phyloP scores from a whole-genome alignment of 23 red algal genomes.

The Agarophyton chilense region DNA sequence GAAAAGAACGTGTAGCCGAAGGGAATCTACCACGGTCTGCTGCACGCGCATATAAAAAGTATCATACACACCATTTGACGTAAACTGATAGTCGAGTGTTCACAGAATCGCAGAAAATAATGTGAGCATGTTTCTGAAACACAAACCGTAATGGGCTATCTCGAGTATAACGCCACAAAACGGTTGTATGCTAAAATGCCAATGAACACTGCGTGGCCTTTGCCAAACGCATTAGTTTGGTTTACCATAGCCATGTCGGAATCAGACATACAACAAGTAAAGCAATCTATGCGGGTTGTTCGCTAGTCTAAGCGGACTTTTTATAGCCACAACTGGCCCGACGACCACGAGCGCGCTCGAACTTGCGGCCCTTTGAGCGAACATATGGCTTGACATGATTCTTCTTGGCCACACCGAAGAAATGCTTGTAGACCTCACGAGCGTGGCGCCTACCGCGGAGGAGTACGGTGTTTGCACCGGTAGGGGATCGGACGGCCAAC shows the following conservation, averaged over 20 bases:
- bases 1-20: too few species aligned
- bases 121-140: neutral
- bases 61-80: neutral
- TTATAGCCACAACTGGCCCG: constrained; percentile 94
- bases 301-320: constrained; percentile 61
- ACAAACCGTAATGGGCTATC: neutral
- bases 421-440: constrained; percentile 95
- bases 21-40: neutral
- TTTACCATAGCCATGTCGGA: constrained; percentile 10
- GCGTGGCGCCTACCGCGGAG: constrained; percentile 87
- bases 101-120: too few species aligned
- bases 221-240: neutral
- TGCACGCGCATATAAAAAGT: neutral
- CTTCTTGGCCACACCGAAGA: constrained; percentile 85
- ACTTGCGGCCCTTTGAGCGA: constrained; percentile 93
- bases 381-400: constrained; percentile 96
- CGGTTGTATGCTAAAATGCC: too few species aligned
- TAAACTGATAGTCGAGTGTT: neutral
- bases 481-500: constrained; percentile 81
- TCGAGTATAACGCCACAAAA: too few species aligned
- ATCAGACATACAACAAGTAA: constrained; percentile 8
- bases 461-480: constrained; percentile 79
- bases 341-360: constrained; percentile 96
- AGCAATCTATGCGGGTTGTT: neutral
- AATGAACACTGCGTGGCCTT: neutral